These are phyloP conservation scores for Ceratobasidium theobromae DNA, from an alignment of 1,284 basidiomycete species.

Conservation along the genomic window DNA sequence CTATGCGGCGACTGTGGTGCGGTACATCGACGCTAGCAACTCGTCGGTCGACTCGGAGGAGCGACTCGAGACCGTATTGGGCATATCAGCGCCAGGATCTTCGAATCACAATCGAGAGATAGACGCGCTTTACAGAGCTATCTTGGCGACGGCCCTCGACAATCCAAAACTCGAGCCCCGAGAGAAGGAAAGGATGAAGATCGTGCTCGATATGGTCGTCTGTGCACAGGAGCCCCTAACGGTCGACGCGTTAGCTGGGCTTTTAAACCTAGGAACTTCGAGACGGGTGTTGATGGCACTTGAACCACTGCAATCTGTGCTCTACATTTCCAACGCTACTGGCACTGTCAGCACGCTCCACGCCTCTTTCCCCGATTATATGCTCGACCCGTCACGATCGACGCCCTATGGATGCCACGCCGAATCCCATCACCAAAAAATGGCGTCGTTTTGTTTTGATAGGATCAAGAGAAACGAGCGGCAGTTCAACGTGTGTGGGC, in stretches of 20 bases:
- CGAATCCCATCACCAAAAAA: neutral
- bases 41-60: neutral
- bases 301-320: neutral
- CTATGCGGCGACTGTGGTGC: constrained; percentile 3
- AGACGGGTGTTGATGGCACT: neutral
- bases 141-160: neutral
- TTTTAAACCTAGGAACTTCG: neutral
- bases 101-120: neutral
- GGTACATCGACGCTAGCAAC: neutral
- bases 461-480: neutral
- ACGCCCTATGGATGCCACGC: neutral
- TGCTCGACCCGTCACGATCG: neutral
- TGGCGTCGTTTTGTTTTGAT: neutral
- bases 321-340: neutral
- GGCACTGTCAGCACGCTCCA: neutral
- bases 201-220: neutral
- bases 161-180: neutral
- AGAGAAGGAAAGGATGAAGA: neutral
- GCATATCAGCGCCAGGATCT: neutral
- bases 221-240: constrained; percentile 7
- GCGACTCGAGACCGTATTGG: neutral
- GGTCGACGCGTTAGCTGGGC: neutral
- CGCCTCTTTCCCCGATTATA: constrained; percentile 3
- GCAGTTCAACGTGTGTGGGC: neutral
- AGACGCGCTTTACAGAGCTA: neutral